phyloP scores from a whole-genome alignment of 1,284 basidiomycete species.

The Kalmanozyma brasiliensis region DNA sequence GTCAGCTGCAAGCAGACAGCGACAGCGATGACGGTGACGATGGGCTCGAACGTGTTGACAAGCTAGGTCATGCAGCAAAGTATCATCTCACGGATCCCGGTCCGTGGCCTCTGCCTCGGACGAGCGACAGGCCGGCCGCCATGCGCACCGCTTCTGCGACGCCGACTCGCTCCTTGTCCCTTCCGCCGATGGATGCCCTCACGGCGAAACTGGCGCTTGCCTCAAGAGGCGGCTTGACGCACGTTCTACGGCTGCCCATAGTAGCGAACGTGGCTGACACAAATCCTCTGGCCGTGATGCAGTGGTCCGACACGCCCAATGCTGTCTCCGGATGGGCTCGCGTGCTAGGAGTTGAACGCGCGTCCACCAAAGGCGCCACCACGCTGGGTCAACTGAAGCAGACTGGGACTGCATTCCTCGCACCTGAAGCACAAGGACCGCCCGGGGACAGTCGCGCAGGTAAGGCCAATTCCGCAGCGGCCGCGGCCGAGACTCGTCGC shows the following conservation, averaged over 20 bases:
- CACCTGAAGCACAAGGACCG: too few species aligned
- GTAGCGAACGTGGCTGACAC: conserved; percentile 28
- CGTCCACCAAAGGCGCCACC: conserved; percentile 16
- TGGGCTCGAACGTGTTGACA: conserved; percentile 3
- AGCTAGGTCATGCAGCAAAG: conserved; percentile 8
- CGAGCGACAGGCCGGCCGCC: background rate
- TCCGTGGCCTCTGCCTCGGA: conserved; percentile 9
- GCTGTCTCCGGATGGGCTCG: conserved; percentile 49
- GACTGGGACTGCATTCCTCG: background rate
- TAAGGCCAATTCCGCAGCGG: background rate
- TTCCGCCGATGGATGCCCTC: conserved; percentile 21
- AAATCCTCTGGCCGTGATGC: conserved; percentile 38
- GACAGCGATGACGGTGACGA: conserved; percentile 29
- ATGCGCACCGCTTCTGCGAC: background rate
- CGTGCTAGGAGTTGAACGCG: conserved; percentile 46
- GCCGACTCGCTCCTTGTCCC: conserved; percentile 14
- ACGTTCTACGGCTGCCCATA: conserved; percentile 41
- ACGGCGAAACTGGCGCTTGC: conserved; percentile 38
- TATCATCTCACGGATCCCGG: conserved; percentile 37
- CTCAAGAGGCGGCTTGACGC: conserved; percentile 41
- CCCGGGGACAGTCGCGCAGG: background rate
- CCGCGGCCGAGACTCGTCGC: conserved; percentile 9
- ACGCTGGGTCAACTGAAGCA: conserved; percentile 19
- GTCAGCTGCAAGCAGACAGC: conserved; percentile 30
- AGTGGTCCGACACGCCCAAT: conserved; percentile 52